phyloP scores from a whole-genome alignment of 352 stramenopile genomes.

The Thraustotheca clavata region DNA sequence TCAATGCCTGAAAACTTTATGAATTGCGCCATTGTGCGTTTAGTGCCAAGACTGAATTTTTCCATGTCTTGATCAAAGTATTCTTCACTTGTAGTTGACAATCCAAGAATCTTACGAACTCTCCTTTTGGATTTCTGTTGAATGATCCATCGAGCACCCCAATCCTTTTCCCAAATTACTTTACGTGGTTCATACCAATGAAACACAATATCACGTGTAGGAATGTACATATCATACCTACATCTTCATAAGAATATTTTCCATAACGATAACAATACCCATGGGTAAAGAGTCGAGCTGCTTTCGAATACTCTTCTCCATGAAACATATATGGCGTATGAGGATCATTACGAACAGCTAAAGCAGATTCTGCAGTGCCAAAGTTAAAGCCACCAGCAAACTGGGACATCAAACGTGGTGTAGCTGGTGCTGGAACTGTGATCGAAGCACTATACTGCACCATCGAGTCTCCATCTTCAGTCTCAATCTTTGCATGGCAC shows the following conservation, averaged over 20 bases:
- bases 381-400: conserved; percentile 20
- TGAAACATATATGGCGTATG: conserved; percentile 13
- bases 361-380: background rate
- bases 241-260: conserved; percentile 46
- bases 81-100: conserved; percentile 54
- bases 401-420: conserved; percentile 13
- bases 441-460: conserved; percentile 16
- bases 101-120: conserved; percentile 47
- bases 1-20: conserved; percentile 72
- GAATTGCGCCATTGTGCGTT: conserved; percentile 72
- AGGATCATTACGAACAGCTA: conserved; percentile 13
- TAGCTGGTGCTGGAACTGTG: background rate
- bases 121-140: conserved; percentile 65
- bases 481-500: conserved; percentile 18
- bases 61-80: conserved; percentile 60
- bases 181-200: conserved; percentile 78
- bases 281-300: conserved; percentile 3
- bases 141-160: conserved; percentile 50
- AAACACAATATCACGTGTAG: conserved; percentile 56
- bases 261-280: too few species aligned
- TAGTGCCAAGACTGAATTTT: conserved; percentile 57
- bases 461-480: conserved; percentile 18
- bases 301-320: conserved; percentile 16
- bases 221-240: conserved; percentile 74
- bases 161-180: conserved; percentile 74